These are phyloP conservation scores for Pugionium cornutum DNA, from an alignment of 345 rosid genomes.

Conservation along the genomic window DNA sequence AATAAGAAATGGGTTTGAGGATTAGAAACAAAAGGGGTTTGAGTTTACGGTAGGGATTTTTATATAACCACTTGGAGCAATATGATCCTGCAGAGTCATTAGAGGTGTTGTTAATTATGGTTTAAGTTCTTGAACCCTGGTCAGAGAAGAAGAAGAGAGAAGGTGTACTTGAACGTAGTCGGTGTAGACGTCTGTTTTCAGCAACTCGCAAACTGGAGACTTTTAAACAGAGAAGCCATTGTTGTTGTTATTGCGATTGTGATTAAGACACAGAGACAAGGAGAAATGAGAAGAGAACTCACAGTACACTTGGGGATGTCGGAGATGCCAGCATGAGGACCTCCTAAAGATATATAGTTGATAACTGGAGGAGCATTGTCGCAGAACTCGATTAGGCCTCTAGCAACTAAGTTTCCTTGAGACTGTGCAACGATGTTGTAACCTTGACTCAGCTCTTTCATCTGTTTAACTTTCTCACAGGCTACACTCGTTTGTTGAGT, in stretches of 20 bases:
- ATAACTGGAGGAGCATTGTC: conserved; percentile 77
- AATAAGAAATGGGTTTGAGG: not conserved
- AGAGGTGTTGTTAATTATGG: not conserved
- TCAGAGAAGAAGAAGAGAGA: conserved; percentile 14
- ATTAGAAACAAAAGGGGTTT: conserved; percentile 3
- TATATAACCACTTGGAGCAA: conserved; percentile 37
- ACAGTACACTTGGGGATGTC: conserved; percentile 75
- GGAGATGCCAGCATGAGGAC: conserved; percentile 94
- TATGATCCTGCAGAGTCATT: conserved; percentile 36
- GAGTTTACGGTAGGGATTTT: conserved; percentile 33
- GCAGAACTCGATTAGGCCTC: conserved; percentile 80
- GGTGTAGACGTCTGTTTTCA: conserved; percentile 24
- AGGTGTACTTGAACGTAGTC: conserved; percentile 33
- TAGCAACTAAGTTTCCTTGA: conserved; percentile 86
- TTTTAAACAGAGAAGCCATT: conserved; percentile 8
- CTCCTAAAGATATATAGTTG: conserved; percentile 76
- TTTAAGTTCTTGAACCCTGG: conserved; percentile 1
- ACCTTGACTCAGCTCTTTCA: conserved; percentile 71
- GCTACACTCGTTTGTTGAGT: conserved; percentile 41
- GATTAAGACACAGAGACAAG: not conserved
- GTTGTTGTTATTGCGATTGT: not conserved
- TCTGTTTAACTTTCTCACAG: conserved; percentile 55
- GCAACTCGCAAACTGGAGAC: conserved; percentile 2
- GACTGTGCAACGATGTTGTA: conserved; percentile 82
- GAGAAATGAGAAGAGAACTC: conserved; percentile 16